phyloP scores from a whole-genome alignment of 345 rosid genomes.

The Citropsis articulata region DNA sequence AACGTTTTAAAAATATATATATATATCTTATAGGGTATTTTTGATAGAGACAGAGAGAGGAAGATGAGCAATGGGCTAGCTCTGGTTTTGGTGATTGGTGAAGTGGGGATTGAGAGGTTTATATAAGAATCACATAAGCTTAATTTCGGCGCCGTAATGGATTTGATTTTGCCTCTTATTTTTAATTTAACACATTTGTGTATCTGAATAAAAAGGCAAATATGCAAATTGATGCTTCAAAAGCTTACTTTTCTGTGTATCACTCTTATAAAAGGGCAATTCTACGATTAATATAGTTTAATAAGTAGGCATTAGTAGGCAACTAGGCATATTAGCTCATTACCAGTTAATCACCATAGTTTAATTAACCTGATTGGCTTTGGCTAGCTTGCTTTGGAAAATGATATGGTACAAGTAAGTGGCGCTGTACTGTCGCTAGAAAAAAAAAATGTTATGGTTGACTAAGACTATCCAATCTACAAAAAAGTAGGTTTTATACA shows the following conservation, averaged over 20 bases:
- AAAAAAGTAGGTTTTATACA: not conserved
- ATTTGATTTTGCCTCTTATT: conserved; percentile 5
- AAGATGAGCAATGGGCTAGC: not conserved
- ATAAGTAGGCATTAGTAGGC: too few relatives aligned
- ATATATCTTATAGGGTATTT: too few relatives aligned
- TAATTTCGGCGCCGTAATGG: conserved; percentile 32
- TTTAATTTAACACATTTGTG: too few relatives aligned
- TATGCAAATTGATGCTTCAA: not conserved
- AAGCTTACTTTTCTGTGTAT: not conserved
- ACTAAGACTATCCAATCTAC: not conserved
- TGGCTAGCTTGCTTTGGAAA: not conserved
- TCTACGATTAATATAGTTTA: too few relatives aligned
- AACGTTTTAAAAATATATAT: too few relatives aligned
- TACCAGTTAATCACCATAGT: not conserved
- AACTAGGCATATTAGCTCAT: too few relatives aligned
- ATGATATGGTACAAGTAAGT: not conserved
- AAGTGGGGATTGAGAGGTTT: conserved; percentile 7
- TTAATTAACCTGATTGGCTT: not conserved
- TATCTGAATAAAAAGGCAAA: too few relatives aligned
- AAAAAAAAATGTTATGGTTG: not conserved
- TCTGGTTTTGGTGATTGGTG: not conserved
- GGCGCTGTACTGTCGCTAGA: not conserved
- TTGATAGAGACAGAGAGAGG: not conserved
- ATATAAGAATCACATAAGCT: conserved; percentile 17
- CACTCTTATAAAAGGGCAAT: not conserved